A percentile compares a stretch with the other conserved stretches of the same genome.
phyloP scores from a whole-genome alignment of 1,284 basidiomycete species.

The Rhodotorula sp. region DNA sequence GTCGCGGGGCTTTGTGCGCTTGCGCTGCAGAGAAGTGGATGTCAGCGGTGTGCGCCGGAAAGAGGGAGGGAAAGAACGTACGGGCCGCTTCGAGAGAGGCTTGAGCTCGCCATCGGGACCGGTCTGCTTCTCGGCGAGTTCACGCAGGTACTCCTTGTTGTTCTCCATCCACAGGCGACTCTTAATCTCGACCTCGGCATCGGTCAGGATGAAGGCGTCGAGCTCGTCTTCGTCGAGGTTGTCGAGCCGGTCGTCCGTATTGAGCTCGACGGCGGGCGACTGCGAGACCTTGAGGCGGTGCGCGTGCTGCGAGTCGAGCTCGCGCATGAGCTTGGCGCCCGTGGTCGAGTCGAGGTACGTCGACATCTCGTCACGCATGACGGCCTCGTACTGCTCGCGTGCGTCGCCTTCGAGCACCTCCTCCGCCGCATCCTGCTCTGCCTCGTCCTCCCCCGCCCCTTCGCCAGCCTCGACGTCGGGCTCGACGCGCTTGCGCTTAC shows the following conservation, averaged over 20 bases:
- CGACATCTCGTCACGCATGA: constrained; percentile 50
- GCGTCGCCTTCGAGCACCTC: constrained; percentile 38
- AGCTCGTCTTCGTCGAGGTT: constrained; percentile 92
- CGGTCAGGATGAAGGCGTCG: constrained; percentile 73
- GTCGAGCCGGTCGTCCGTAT: constrained; percentile 53
- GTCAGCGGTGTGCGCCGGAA: constrained; percentile 46
- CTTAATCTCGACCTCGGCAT: constrained; percentile 84
- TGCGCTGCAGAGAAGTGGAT: constrained; percentile 44
- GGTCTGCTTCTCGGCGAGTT: constrained; percentile 70
- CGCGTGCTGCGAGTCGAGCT: constrained; percentile 41
- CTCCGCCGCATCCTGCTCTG: constrained; percentile 33
- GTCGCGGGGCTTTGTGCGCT: constrained; percentile 66
- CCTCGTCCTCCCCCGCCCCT: neutral
- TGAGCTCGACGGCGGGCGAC: constrained; percentile 17
- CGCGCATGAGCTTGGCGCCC: constrained; percentile 53
- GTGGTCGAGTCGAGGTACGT: constrained; percentile 67
- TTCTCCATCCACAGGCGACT: constrained; percentile 96
- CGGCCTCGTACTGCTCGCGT: constrained; percentile 40
- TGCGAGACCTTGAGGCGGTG: constrained; percentile 31
- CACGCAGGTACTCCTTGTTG: constrained; percentile 90
- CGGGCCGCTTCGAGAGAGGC: constrained; percentile 57
- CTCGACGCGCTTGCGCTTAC: constrained; percentile 38
- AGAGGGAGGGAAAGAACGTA: constrained; percentile 3
- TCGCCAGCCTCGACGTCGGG: neutral
- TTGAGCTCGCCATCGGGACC: constrained; percentile 57